Evolutionary conservation across 306 rosid species (phyloP).

Genomic region (Comarum palustre): DNA sequence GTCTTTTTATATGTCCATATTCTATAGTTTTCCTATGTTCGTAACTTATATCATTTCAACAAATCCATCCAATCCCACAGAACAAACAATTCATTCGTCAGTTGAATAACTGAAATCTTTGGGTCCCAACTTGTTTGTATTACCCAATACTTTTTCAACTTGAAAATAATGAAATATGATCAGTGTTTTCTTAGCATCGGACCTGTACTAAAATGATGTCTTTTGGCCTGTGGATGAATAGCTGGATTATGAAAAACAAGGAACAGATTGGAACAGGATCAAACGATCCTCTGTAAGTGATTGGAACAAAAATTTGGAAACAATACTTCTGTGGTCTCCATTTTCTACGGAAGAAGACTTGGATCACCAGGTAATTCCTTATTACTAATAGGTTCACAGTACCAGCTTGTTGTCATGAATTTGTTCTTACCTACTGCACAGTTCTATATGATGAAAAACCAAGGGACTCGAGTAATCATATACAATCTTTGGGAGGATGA

Average conservation of each 20-base stretch:
- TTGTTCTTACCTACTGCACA: constrained; percentile 29
- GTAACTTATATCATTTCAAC: not conserved
- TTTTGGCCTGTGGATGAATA: constrained; percentile 32
- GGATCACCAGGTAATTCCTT: constrained; percentile 52
- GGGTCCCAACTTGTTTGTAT: not conserved
- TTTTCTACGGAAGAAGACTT: constrained; percentile 72
- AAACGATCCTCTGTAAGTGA: constrained; percentile 56
- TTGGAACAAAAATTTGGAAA: constrained; percentile 72
- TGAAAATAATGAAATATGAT: not conserved
- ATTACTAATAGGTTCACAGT: not conserved
- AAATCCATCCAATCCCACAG: not conserved
- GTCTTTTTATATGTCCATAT: not conserved
- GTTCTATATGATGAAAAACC: constrained; percentile 65
- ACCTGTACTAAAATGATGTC: not conserved
- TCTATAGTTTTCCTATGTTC: not conserved
- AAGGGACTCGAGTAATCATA: constrained; percentile 82
- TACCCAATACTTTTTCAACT: not conserved
- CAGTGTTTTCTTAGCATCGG: not conserved
- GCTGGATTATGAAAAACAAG: constrained; percentile 78
- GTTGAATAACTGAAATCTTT: not conserved
- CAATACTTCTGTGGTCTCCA: constrained; percentile 87
- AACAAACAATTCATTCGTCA: not conserved
- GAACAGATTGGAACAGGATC: constrained; percentile 52
- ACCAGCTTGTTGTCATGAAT: constrained; percentile 17
- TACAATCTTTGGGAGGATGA: constrained; percentile 99